Conservation (phyloP, 805 yeast genomes). For the Pichia deserticola region DNA sequence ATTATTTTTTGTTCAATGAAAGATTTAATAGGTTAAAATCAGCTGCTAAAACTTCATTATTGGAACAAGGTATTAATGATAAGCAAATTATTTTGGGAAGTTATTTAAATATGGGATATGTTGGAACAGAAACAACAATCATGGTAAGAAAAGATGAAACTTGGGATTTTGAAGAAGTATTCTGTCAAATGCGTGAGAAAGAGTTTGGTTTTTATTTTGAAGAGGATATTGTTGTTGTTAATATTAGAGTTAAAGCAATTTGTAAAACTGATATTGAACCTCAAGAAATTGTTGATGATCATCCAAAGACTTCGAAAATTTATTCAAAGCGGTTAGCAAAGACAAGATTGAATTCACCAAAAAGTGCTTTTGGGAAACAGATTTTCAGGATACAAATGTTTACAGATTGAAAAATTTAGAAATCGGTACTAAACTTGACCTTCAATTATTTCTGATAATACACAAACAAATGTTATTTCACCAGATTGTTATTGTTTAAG, state of each 20-base stretch:
- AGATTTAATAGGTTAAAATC: slow-evolving; percentile 39
- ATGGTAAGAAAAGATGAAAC: slow-evolving; percentile 42
- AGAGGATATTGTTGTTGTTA: slow-evolving; percentile 55
- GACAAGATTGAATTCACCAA: slow-evolving; percentile 32
- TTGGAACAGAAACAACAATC: slow-evolving; percentile 80
- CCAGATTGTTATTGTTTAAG: slow-evolving; percentile 52
- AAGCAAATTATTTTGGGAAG: slow-evolving; percentile 47
- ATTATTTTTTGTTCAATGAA: slow-evolving; percentile 29
- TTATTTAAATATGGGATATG: slow-evolving; percentile 70
- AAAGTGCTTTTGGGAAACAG: slow-evolving; percentile 50
- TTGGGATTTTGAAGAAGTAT: slow-evolving; percentile 34
- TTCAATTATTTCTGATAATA: slow-evolving; percentile 67
- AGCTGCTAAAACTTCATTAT: slow-evolving; percentile 36
- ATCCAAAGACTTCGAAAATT: slow-evolving; percentile 31
- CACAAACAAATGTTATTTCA: slow-evolving; percentile 71
- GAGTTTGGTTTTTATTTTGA: slow-evolving; percentile 68
- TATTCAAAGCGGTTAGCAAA: slow-evolving; percentile 17
- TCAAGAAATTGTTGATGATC: slow-evolving; percentile 41
- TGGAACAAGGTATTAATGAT: slow-evolving; percentile 45
- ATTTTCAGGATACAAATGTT: slow-evolving; percentile 40
- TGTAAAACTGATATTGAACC: slow-evolving; percentile 45
- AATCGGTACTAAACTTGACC: slow-evolving; percentile 58
- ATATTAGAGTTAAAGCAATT: slow-evolving; percentile 64
- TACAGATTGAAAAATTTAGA: slow-evolving; percentile 45
- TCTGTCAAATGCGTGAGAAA: slow-evolving; percentile 49